Conservation (phyloP, 2,329 filamentous ascomycete genomes). For the Paecilomyces sp. region DNA sequence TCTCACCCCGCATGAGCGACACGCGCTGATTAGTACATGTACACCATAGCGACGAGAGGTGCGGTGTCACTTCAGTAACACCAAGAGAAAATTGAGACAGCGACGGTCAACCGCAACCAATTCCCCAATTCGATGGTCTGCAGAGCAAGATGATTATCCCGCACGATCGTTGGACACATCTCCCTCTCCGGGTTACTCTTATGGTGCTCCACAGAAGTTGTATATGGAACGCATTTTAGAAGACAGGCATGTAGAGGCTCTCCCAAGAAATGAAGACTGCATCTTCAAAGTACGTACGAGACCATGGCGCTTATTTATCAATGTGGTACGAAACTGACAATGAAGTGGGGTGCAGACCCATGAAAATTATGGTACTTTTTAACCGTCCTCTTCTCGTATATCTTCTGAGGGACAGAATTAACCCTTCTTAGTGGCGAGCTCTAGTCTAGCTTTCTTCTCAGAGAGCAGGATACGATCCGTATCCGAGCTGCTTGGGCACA, state of each 20-base stretch:
- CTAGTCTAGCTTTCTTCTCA: constrained; percentile 29
- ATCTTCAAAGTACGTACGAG: constrained; percentile 11
- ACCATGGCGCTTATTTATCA: not conserved
- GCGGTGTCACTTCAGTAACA: constrained; percentile 16
- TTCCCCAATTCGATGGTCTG: not conserved
- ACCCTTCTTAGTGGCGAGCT: constrained; percentile 20
- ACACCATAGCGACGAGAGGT: constrained; percentile 12
- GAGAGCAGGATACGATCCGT: constrained; percentile 23
- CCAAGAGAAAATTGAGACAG: constrained; percentile 9
- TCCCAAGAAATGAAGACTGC: constrained; percentile 9
- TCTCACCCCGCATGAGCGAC: not conserved
- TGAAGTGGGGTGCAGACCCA: not conserved
- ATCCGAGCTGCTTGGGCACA: constrained; percentile 17
- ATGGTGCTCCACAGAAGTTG: constrained; percentile 2
- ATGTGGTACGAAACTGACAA: not conserved
- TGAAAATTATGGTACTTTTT: constrained; percentile 7
- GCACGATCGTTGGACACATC: not conserved
- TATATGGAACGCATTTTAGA: constrained; percentile 14
- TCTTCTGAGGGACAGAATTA: not conserved
- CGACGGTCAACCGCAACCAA: not conserved
- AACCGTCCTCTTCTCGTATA: not conserved
- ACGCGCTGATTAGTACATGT: not conserved
- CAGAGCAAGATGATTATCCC: not conserved
- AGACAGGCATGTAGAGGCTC: constrained; percentile 7
- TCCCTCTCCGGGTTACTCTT: not conserved